Percentiles rank a stretch among this genome's conserved stretches.
These are phyloP conservation scores for Colletotrichum kahawae DNA, from an alignment of 2,329 filamentous ascomycete genomes.

Conservation along the genomic window DNA sequence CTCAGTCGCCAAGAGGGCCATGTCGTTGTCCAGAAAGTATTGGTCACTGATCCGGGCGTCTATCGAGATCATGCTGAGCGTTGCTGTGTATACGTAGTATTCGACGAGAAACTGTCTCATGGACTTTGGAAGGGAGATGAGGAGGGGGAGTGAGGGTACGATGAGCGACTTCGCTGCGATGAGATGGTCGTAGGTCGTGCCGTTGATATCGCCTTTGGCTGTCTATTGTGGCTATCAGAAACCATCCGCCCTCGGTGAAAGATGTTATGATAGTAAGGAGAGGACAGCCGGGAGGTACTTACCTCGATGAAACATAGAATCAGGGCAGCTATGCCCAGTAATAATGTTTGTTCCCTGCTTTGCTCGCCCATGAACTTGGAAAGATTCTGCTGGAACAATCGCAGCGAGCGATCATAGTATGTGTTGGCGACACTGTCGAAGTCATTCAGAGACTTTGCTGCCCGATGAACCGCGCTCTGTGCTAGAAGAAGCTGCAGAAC, in stretches of 20 bases:
- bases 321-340: slow-evolving; percentile 47
- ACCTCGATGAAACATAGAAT: slow-evolving; percentile 54
- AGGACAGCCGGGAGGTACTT: neutral
- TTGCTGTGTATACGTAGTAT: slow-evolving; percentile 52
- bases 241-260: rapidly evolving
- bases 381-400: slow-evolving; percentile 34
- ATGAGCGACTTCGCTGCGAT: slow-evolving; percentile 45
- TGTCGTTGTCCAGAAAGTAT: slow-evolving; percentile 33
- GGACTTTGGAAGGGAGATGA: slow-evolving; percentile 31
- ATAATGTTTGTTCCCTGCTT: slow-evolving; percentile 37
- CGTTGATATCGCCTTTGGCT: slow-evolving; percentile 48
- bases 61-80: slow-evolving; percentile 52
- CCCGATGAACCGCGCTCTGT: slow-evolving; percentile 45
- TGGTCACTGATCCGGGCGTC: slow-evolving; percentile 32
- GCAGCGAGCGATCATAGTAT: slow-evolving; percentile 41
- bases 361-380: slow-evolving; percentile 28
- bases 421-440: slow-evolving; percentile 36
- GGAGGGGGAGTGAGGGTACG: neutral
- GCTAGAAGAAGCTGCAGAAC: slow-evolving; percentile 51
- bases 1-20: slow-evolving; percentile 33
- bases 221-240: slow-evolving; percentile 27
- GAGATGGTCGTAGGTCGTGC: slow-evolving; percentile 49
- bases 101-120: slow-evolving; percentile 51
- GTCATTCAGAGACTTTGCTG: slow-evolving; percentile 30
- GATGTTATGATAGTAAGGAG: neutral